Evolutionary conservation across 23 red algal genomes (phyloP).

Genomic region (Cyanidium caldarium): DNA sequence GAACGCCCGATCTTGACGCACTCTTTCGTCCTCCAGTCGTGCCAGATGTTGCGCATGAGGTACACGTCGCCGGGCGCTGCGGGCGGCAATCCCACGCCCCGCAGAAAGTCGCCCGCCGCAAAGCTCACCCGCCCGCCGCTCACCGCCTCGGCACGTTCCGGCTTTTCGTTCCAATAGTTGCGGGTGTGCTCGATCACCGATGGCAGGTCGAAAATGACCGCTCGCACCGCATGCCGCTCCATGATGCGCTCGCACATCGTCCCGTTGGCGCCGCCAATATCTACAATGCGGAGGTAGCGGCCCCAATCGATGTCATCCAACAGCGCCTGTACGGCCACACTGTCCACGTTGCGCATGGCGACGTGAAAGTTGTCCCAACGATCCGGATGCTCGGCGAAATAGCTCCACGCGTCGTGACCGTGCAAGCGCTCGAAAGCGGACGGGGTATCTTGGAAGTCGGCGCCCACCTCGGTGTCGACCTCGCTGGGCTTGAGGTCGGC

Average conservation of each 20-base stretch:
- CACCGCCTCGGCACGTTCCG: not conserved
- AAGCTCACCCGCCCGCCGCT: not conserved
- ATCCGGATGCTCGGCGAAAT: not conserved
- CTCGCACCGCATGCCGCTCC: not conserved
- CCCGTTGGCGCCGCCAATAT: not conserved
- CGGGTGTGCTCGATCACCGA: not conserved
- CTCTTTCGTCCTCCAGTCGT: not conserved
- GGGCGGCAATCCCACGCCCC: not conserved
- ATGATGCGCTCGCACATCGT: not conserved
- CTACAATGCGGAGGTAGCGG: not conserved
- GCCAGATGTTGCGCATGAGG: conserved; percentile 3
- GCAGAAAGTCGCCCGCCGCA: not conserved
- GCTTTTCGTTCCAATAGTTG: not conserved
- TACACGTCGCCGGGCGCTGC: not conserved
- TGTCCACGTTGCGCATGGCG: not conserved
- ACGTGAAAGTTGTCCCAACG: not conserved
- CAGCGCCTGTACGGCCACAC: not conserved
- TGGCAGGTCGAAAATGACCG: not conserved
- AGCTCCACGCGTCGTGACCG: not conserved
- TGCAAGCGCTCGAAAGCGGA: not conserved
- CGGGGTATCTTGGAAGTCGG: not conserved
- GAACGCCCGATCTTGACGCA: not conserved
- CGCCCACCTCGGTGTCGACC: not conserved
- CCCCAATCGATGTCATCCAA: conserved; percentile 1
- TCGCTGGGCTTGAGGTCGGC: not conserved